Conservation (phyloP, 2,329 filamentous ascomycete genomes). For the Chlorencoelia australis region DNA sequence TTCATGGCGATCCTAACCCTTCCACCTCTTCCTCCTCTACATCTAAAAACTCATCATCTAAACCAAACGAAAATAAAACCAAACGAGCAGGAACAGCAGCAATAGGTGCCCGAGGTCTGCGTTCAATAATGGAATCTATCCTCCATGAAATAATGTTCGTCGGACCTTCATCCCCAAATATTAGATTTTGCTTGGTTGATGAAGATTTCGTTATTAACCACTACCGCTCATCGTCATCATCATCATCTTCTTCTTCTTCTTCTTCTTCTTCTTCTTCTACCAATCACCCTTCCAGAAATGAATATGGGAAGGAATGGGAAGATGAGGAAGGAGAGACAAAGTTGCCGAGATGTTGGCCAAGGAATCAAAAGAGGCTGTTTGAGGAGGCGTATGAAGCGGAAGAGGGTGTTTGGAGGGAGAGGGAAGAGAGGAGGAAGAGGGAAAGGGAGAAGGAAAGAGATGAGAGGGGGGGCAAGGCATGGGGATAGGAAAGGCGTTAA, state of each 20-base stretch:
- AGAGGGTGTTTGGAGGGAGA: conserved; percentile 29
- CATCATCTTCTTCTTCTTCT: no score
- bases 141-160: conserved; percentile 75
- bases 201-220: conserved; percentile 39
- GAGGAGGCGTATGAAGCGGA: conserved; percentile 60
- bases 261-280: background rate
- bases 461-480: background rate
- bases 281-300: background rate
- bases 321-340: conserved; percentile 40
- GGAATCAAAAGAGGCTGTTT: conserved; percentile 60
- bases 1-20: conserved; percentile 29
- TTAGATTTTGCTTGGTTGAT: conserved; percentile 64
- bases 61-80: no score
- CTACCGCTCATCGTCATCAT: no score
- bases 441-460: background rate
- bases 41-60: background rate
- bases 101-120: conserved; percentile 63
- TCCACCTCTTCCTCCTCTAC: conserved; percentile 29
- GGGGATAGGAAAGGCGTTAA: no score
- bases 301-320: conserved; percentile 44
- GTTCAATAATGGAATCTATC: conserved; percentile 72
- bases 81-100: background rate
- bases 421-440: conserved; percentile 2
- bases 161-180: conserved; percentile 44
- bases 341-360: conserved; percentile 47